These are phyloP conservation scores for Amanita pseudoporphyria DNA, from an alignment of 768 basidiomycete genomes.

Conservation along the genomic window DNA sequence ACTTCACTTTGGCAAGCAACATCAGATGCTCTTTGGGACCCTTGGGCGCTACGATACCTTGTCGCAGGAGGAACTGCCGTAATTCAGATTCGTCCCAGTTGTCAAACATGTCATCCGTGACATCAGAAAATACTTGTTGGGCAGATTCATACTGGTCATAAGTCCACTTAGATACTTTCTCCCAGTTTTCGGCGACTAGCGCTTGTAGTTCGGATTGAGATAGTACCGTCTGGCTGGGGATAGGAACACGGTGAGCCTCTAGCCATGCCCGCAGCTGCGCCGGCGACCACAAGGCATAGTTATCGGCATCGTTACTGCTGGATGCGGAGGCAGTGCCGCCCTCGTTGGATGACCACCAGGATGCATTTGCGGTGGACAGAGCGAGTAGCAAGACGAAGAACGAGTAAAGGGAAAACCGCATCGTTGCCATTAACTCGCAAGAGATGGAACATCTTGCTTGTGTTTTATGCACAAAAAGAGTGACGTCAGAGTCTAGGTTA, in stretches of 20 bases:
- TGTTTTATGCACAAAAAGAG: not conserved
- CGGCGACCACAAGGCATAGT: slow-evolving; percentile 48
- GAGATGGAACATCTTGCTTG: not conserved
- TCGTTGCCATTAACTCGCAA: not conserved
- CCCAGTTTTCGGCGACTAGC: slow-evolving; percentile 59
- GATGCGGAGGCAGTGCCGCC: slow-evolving; percentile 24
- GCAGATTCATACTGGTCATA: slow-evolving; percentile 54
- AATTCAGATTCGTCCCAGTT: slow-evolving; percentile 80
- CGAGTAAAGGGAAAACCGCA: not conserved
- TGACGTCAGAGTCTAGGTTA: slow-evolving; percentile 16
- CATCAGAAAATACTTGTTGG: slow-evolving; percentile 49
- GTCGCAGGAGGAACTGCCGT: slow-evolving; percentile 75
- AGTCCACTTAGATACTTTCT: slow-evolving; percentile 41
- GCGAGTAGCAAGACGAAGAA: slow-evolving; percentile 1
- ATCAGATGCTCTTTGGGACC: slow-evolving; percentile 75
- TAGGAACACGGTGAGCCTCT: slow-evolving; percentile 48
- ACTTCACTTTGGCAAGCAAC: slow-evolving; percentile 65
- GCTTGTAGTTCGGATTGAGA: slow-evolving; percentile 31
- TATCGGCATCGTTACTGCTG: slow-evolving; percentile 13
- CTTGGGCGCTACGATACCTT: slow-evolving; percentile 78
- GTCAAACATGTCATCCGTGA: slow-evolving; percentile 59
- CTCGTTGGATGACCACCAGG: slow-evolving; percentile 33
- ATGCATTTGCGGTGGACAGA: slow-evolving; percentile 31
- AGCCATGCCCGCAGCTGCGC: slow-evolving; percentile 63
- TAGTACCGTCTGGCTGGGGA: slow-evolving; percentile 31